Percentiles rank a stretch among this genome's conserved stretches.
Evolutionary conservation across 2,329 filamentous ascomycete species (phyloP).

Genomic region (Peltaster fructicola): DNA sequence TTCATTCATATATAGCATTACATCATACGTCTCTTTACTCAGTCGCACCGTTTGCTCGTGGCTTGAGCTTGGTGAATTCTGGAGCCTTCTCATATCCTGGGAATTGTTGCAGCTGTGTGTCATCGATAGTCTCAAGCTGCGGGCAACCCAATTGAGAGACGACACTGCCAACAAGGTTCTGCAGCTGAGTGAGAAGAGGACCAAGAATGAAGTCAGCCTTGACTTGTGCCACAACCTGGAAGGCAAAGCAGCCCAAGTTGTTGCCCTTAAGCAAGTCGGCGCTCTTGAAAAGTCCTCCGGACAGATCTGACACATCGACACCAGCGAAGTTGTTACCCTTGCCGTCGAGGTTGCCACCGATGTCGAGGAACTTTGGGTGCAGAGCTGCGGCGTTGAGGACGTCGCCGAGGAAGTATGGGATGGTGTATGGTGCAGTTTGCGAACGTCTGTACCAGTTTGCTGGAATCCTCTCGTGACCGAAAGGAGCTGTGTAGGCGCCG

Average conservation of each 20-base stretch:
- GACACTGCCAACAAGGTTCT: constrained; percentile 6
- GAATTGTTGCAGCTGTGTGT: constrained; percentile 12
- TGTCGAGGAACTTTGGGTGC: constrained; percentile 16
- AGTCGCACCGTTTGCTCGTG: no score
- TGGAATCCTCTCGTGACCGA: constrained; percentile 14
- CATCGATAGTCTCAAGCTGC: constrained; percentile 12
- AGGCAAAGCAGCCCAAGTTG: constrained; percentile 21
- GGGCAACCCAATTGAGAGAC: constrained; percentile 12
- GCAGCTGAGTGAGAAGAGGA: constrained; percentile 5
- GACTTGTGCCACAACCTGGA: constrained; percentile 19
- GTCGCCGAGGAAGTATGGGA: constrained; percentile 15
- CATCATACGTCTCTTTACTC: no score
- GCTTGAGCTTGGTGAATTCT: no score
- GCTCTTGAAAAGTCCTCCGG: constrained; percentile 26
- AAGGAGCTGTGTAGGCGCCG: constrained; percentile 9
- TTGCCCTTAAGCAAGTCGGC: constrained; percentile 14
- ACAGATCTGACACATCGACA: constrained; percentile 19
- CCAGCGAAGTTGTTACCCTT: constrained; percentile 19
- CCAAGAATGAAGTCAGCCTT: constrained; percentile 17
- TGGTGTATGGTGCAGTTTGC: constrained; percentile 14
- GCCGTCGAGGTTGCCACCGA: constrained; percentile 23
- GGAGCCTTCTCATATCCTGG: constrained; percentile 11
- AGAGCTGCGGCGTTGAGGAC: constrained; percentile 8
- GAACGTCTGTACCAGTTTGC: constrained; percentile 17
- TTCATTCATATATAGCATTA: no score